Evolutionary conservation across 208 protist species (phyloP), one percentile per base, ranked within the genome.

Genomic region (Leishmania arabica): DNA sequence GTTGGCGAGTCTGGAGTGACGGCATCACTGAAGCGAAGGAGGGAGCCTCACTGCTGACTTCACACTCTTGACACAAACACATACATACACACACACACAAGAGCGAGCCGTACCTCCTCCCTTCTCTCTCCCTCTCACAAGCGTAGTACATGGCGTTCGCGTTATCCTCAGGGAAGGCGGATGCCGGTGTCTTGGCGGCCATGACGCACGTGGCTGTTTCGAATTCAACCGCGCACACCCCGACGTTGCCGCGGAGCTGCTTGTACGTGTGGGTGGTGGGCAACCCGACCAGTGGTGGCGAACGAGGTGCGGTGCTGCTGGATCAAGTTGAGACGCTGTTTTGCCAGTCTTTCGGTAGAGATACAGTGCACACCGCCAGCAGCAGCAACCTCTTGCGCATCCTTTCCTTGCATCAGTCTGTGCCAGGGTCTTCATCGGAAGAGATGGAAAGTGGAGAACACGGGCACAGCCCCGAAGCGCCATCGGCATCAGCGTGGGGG

Each of bases 231-330:
- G 42, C 42, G 31, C 31, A 54, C 27, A 27, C 13, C 34, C 54
- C 60, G 40, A 19, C 45, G 54, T 53, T n/a, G 40, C 68, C 68
- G 68, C 40, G 42, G 31, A 51, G 42, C 68, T 53, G 24, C 53
- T 56, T 82, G 74, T 68, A 77, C 51, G 78, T 92, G 17, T 95
- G 90, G 89, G 51, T 95, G 15, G 86, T 96, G 58, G 89, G 81
- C 51, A 94, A 96, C 75, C 88, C 90, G 9, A 85, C 72, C 49
- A 95, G 93, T 49, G 93, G 90, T 5, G 91, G 91, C 2, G 69
- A 73, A 65, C 76, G 74, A 3, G 78, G 78, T 24, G 85, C 74
- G 1, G 60, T 54, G 4, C 66, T 89, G 81, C 70, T 84, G 24
- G 58, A 81, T 19, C 51, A 45, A 15, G 13, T 82, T 5, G 62